phyloP scores from a whole-genome alignment of 2,329 filamentous ascomycete species.

The Calcarisporium arbuscula region DNA sequence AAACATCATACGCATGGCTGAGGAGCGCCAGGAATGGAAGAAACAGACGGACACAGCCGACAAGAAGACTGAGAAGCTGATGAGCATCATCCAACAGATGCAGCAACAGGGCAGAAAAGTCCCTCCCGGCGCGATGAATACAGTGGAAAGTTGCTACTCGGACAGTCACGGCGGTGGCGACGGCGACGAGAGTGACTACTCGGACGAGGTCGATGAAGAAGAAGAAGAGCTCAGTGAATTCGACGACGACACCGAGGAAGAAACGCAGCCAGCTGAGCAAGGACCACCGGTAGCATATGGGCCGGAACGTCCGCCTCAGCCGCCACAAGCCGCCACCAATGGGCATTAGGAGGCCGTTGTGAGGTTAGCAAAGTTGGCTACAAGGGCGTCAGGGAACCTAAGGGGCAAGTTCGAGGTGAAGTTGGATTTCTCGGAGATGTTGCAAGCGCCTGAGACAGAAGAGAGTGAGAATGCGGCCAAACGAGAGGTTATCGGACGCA shows the following conservation, averaged over 20 bases:
- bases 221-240: slow-evolving; percentile 60
- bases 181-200: slow-evolving; percentile 57
- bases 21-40: slow-evolving; percentile 79
- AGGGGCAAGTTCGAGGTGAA: too few relatives aligned
- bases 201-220: slow-evolving; percentile 55
- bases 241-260: slow-evolving; percentile 55
- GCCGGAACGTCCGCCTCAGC: slow-evolving; percentile 41
- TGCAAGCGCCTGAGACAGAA: too few relatives aligned
- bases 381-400: too few relatives aligned
- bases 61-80: slow-evolving; percentile 85
- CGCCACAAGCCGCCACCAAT: slow-evolving; percentile 31
- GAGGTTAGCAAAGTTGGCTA: slow-evolving; percentile 4
- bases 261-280: slow-evolving; percentile 30
- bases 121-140: slow-evolving; percentile 55
- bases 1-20: slow-evolving; percentile 95
- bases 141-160: slow-evolving; percentile 54
- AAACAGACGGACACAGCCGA: slow-evolving; percentile 50
- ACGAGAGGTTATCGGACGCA: too few relatives aligned
- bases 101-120: slow-evolving; percentile 85
- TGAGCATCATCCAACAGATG: slow-evolving; percentile 93
- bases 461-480: too few relatives aligned
- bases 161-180: slow-evolving; percentile 42
- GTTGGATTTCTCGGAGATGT: too few relatives aligned
- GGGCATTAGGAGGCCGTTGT: slow-evolving; percentile 32
- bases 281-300: slow-evolving; percentile 36